Conservation (phyloP, 1,139 yeast species). For the Geotrichum reessii region DNA sequence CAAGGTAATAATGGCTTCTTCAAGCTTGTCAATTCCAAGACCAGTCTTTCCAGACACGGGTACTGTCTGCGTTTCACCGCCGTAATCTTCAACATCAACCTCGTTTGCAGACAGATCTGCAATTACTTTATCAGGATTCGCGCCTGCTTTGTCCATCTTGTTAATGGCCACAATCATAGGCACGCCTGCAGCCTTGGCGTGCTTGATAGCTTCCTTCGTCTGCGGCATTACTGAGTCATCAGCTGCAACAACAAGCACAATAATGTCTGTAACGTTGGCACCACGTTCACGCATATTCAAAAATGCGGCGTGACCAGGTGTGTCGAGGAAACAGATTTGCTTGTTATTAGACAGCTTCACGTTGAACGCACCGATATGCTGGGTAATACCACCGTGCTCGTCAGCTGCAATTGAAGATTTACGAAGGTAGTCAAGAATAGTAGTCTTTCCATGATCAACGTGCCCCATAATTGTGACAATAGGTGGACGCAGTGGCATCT, state of each 20-base stretch:
- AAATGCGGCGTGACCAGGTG: conserved; percentile 98
- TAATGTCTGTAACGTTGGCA: conserved; percentile 88
- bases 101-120: conserved; percentile 72
- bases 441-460: conserved; percentile 97
- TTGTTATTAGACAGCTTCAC: conserved; percentile 67
- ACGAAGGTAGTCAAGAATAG: conserved; percentile 78
- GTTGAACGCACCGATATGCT: conserved; percentile 95
- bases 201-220: conserved; percentile 91
- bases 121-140: conserved; percentile 65
- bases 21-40: conserved; percentile 77
- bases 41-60: conserved; percentile 85
- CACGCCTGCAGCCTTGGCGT: conserved; percentile 77
- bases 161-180: conserved; percentile 89
- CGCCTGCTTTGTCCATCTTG: conserved; percentile 79
- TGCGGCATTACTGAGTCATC: conserved; percentile 98
- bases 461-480: conserved; percentile 98
- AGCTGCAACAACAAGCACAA: conserved; percentile 91
- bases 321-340: conserved; percentile 81
- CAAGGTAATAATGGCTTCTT: conserved; percentile 79
- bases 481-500: conserved; percentile 72
- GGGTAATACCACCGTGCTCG: conserved; percentile 97
- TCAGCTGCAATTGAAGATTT: conserved; percentile 75
- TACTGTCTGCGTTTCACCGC: conserved; percentile 92
- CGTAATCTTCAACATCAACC: conserved; percentile 84
- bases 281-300: conserved; percentile 96